Base-by-base conservation (phyloP, 2,329 filamentous ascomycete species). In the Fusarium siculi region DNA sequence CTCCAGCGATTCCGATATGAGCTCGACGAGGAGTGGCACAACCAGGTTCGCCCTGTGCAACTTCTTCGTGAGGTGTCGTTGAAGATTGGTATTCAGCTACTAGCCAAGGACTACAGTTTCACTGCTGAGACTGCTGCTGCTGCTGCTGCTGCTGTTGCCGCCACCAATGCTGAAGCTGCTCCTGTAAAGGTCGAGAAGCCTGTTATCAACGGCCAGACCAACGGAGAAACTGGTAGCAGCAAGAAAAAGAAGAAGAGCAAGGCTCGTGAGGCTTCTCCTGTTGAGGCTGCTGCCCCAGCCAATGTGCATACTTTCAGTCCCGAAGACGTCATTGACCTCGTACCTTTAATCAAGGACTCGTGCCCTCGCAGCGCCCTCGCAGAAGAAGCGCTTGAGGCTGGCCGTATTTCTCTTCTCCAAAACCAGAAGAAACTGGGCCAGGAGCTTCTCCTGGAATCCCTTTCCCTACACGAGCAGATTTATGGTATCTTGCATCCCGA, bases 401-500 rank as follows among this genome's bases (percentile, higher is more conserved):
- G 96, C 30, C 93, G 95, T 59, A 96, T 99, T 80, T 98, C 96
- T n/a, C 91, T 99, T 69, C 90, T 96, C 77, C 96, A 98, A 81
- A 93, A 94, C 80, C 95, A 99, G 86, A 96, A 93, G 85, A 96
- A 98, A 84, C 90, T 99, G 50, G 96, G 96, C 44, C 95, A 98
- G 83, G 96, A 99, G 82, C 89, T 99, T 63, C 89, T 99, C 36
- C 86, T 98, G n/a, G 96, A 99, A 83, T 98, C 95, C 42, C 86
- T 99, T 68, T 97, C 96, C 50, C 87, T 99, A 47, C 96, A 99
- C 79, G 96, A 99, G 86, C 96, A 99, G 83, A 98, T 99, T 76
- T 99, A 99, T 79, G 96, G 96, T 68, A 97, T 98, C 64, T 88
- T 99, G 32, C 96, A 99, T 81, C 95, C 96, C 3, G 96, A 99